These are phyloP conservation scores for Urochloa ruziziensis DNA, from an alignment of 176 grass and related monocot genomes.

Conservation along the genomic window DNA sequence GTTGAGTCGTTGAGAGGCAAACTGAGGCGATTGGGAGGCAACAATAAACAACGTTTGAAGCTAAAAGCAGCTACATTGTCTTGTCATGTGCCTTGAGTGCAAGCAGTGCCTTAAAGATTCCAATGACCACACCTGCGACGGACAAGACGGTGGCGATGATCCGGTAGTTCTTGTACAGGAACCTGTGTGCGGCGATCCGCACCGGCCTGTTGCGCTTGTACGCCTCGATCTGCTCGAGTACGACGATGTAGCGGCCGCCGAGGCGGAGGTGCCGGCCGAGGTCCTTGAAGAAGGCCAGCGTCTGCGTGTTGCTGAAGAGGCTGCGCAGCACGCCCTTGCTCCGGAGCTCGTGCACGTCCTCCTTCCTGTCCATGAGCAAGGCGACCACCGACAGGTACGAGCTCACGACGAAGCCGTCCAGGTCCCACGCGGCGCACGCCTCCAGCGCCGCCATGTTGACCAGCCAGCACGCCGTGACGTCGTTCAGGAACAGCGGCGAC, in stretches of 20 bases:
- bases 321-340: not conserved
- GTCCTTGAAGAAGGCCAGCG: not conserved
- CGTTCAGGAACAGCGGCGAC: not conserved
- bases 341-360: not conserved
- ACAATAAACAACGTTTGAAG: not conserved
- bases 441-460: not conserved
- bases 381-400: not conserved
- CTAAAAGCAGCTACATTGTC: not conserved
- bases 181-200: not conserved
- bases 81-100: not conserved
- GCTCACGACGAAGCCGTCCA: not conserved
- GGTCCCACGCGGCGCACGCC: not conserved
- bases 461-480: not conserved
- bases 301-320: not conserved
- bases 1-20: not conserved
- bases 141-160: not conserved
- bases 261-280: not conserved
- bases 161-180: slow-evolving; percentile 8
- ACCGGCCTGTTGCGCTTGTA: not conserved
- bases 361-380: not conserved
- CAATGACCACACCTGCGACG: not conserved
- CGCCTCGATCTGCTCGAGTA: not conserved
- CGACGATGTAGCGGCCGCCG: not conserved
- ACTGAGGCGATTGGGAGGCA: not conserved
- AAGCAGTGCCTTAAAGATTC: not conserved